Evolutionary conservation across 2,329 filamentous ascomycete genomes (phyloP).

Genomic region (Cladobotryum protrusum): DNA sequence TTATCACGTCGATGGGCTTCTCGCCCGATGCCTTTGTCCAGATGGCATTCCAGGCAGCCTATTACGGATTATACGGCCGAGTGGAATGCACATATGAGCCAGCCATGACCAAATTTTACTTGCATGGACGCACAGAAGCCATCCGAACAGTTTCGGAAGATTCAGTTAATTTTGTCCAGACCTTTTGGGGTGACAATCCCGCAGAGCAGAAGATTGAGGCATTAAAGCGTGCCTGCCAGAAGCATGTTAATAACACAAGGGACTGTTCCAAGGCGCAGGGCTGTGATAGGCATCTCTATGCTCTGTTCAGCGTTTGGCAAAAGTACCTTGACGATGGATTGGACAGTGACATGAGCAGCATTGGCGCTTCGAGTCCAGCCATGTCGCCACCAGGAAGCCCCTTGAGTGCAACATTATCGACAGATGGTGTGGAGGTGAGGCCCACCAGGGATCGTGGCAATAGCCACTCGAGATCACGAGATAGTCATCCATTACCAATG

Average conservation of each 20-base stretch:
- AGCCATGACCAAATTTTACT: slow-evolving; percentile 92
- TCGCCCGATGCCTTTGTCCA: slow-evolving; percentile 97
- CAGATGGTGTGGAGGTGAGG: slow-evolving; percentile 26
- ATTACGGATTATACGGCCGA: slow-evolving; percentile 91
- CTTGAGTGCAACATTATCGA: slow-evolving; percentile 32
- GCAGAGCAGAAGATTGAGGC: slow-evolving; percentile 78
- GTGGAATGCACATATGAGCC: slow-evolving; percentile 96
- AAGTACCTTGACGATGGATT: slow-evolving; percentile 66
- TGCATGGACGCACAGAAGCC: slow-evolving; percentile 92
- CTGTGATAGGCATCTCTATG: slow-evolving; percentile 89
- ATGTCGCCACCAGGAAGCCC: slow-evolving; percentile 38
- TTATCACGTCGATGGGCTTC: slow-evolving; percentile 94
- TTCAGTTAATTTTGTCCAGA: slow-evolving; percentile 80
- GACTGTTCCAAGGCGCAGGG: slow-evolving; percentile 87
- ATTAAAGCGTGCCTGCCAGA: slow-evolving; percentile 74
- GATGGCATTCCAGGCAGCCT: slow-evolving; percentile 98
- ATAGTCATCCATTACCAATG: slow-evolving; percentile 56
- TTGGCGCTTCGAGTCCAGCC: slow-evolving; percentile 57
- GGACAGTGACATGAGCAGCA: slow-evolving; percentile 48
- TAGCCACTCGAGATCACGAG: slow-evolving; percentile 45
- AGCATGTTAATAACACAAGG: slow-evolving; percentile 72
- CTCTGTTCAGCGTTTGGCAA: slow-evolving; percentile 92
- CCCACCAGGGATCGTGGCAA: slow-evolving; percentile 44
- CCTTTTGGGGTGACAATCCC: slow-evolving; percentile 90
- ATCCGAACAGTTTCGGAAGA: slow-evolving; percentile 80